Evolutionary conservation across 139 green algal genomes (phyloP).

Genomic region (Coelastrella sp.): DNA sequence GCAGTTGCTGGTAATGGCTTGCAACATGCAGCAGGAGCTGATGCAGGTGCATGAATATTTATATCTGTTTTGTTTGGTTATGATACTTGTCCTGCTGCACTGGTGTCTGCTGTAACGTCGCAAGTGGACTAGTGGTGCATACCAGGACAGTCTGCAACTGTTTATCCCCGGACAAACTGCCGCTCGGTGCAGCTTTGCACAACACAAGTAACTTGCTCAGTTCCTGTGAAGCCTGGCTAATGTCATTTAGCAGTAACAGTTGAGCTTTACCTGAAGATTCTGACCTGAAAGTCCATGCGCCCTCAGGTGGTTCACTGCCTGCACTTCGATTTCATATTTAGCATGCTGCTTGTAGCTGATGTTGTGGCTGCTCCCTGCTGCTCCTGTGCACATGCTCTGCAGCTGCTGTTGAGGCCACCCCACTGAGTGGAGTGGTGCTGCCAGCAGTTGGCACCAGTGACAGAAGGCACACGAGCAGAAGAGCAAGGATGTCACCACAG

Average conservation of each 20-base stretch:
- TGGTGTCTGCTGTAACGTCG: background rate
- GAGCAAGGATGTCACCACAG: background rate
- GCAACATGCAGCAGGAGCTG: background rate
- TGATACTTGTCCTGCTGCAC: background rate
- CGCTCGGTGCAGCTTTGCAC: too few species aligned
- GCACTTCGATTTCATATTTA: too few species aligned
- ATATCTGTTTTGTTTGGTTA: background rate
- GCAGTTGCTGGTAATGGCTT: background rate
- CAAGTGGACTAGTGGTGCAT: background rate
- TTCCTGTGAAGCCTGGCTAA: too few species aligned
- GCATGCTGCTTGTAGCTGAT: too few species aligned
- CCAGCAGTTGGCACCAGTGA: background rate
- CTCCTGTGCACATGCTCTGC: background rate
- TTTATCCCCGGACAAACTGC: too few species aligned
- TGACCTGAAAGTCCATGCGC: too few species aligned
- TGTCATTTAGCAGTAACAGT: too few species aligned
- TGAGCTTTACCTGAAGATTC: too few species aligned
- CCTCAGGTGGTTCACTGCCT: too few species aligned
- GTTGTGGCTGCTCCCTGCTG: background rate
- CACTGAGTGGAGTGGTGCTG: background rate
- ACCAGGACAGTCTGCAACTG: too few species aligned
- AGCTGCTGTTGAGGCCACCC: background rate
- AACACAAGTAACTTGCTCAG: too few species aligned
- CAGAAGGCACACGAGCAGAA: background rate
- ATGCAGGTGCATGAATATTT: background rate